Evolutionary conservation across 2,329 filamentous ascomycete genomes (phyloP), one percentile per base, ranked within the genome.

Genomic region (Alternaria viburni): DNA sequence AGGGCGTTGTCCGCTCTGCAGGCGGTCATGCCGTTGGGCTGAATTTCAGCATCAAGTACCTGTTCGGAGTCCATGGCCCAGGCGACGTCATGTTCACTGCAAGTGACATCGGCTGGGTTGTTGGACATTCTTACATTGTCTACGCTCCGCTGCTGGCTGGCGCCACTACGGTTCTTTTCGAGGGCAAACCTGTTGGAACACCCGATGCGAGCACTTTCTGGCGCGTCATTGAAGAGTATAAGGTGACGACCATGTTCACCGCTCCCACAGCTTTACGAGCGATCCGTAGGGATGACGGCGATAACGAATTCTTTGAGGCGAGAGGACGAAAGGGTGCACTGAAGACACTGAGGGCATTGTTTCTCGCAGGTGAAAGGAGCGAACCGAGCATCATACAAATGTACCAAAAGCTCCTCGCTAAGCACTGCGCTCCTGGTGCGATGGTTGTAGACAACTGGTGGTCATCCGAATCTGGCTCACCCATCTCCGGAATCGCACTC

Each of bases 131-230:
- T 6, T 97, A 96, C 77, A 97, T 97, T 66, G 84, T 97, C 12
- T 97, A 97, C 75, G 94, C 89, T 5, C 94, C 94, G 12, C 86
- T 98, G 6, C 86, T 97, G 2, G 88, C 91, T 0, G 94, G 94
- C 6, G 93, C 94, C 2, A 90, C 93, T 1, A 97, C 93, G 0
- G 88, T 97, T 1, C 84, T 97, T 0, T 97, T 93, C 78, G 94
- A 97, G 81, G 95, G 94, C n/a, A 97, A 97, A 70, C 94, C 94
- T 0, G 85, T 97, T 12, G 93, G 93, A 5, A 97, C 93, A 0
- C 94, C 94, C 0, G 90, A 97, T 71, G 91, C 93, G 1, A 91
- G 92, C 6, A 91, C 91, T 0, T 96, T 97, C 77, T 98, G 94
- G 94, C 86, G 93, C 3, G 88, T 97, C 17, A 60, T 96, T 5